Evolutionary conservation across 345 rosid species (phyloP).

Genomic region (Litchi chinensis): DNA sequence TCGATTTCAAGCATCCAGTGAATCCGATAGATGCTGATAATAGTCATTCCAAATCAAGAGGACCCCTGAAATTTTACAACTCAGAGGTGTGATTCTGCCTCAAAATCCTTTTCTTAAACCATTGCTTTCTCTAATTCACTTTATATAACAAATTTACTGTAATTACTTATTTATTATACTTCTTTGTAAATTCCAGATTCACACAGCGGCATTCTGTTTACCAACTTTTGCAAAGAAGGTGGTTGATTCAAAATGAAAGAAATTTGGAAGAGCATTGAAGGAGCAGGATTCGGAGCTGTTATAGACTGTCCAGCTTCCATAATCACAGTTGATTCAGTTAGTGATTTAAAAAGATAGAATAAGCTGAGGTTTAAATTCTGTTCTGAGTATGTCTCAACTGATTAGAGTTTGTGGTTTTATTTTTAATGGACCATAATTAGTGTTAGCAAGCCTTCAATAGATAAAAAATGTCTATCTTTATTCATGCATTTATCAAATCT

Average conservation of each 20-base stretch:
- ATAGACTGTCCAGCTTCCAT: constrained; percentile 16
- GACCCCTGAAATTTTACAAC: constrained; percentile 81
- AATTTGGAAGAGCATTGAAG: constrained; percentile 9
- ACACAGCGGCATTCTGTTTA: constrained; percentile 90
- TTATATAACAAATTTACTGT: not conserved
- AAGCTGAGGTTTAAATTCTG: constrained; percentile 19
- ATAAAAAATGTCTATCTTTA: not conserved
- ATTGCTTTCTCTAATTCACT: not conserved
- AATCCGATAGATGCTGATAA: constrained; percentile 60
- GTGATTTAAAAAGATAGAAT: constrained; percentile 28
- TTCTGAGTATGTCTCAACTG: constrained; percentile 6
- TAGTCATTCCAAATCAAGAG: constrained; percentile 36
- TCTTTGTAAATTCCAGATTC: constrained; percentile 53
- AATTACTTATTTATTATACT: not conserved
- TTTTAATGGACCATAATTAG: constrained; percentile 13
- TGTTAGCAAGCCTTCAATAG: not conserved
- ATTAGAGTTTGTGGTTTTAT: constrained; percentile 12
- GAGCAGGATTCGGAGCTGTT: constrained; percentile 10
- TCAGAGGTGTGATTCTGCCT: constrained; percentile 52
- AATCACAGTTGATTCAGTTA: constrained; percentile 10
- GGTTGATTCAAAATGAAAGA: constrained; percentile 55
- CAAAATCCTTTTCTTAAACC: not conserved
- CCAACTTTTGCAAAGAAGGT: constrained; percentile 93
- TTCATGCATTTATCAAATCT: constrained; percentile 10
- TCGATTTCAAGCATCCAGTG: constrained; percentile 87